Evolutionary conservation across 2,329 filamentous ascomycete species (phyloP).

Genomic region (Neocatenulostroma microsporum): DNA sequence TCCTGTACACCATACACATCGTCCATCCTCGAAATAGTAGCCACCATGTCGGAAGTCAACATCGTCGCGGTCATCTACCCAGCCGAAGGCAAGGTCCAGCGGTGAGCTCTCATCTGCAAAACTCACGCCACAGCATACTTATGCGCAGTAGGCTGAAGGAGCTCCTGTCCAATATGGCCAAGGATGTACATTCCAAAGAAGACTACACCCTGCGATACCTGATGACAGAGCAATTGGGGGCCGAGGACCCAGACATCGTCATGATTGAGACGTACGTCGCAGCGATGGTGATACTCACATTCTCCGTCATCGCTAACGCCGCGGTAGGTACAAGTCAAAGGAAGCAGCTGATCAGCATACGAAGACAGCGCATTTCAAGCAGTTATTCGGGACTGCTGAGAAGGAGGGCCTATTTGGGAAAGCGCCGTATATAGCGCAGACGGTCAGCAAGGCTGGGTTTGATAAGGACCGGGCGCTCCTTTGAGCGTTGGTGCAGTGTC

Average conservation of each 20-base stretch:
- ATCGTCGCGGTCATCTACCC: not conserved
- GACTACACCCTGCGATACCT: conserved; percentile 18
- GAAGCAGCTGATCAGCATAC: conserved; percentile 15
- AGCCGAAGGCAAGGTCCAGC: not conserved
- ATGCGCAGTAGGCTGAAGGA: not conserved
- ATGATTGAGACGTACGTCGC: conserved; percentile 21
- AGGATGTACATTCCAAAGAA: conserved; percentile 1
- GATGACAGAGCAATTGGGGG: conserved; percentile 17
- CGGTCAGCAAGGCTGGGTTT: conserved; percentile 15
- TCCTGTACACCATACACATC: too few species aligned
- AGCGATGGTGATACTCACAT: too few species aligned
- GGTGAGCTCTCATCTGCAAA: not conserved
- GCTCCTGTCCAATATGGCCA: not conserved
- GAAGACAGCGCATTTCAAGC: conserved; percentile 15
- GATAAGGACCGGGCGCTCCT: conserved; percentile 15
- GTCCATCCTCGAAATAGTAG: too few species aligned
- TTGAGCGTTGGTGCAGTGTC: too few species aligned
- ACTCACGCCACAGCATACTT: not conserved
- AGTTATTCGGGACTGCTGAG: conserved; percentile 11
- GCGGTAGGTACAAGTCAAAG: conserved; percentile 13
- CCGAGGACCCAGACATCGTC: conserved; percentile 14
- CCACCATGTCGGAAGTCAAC: conserved; percentile 1
- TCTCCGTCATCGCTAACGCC: not conserved
- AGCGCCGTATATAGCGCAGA: conserved; percentile 15
- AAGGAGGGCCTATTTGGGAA: conserved; percentile 16